These are phyloP conservation scores for Fusarium pilosicola DNA, from an alignment of 2,329 filamentous ascomycete species.

Conservation along the genomic window DNA sequence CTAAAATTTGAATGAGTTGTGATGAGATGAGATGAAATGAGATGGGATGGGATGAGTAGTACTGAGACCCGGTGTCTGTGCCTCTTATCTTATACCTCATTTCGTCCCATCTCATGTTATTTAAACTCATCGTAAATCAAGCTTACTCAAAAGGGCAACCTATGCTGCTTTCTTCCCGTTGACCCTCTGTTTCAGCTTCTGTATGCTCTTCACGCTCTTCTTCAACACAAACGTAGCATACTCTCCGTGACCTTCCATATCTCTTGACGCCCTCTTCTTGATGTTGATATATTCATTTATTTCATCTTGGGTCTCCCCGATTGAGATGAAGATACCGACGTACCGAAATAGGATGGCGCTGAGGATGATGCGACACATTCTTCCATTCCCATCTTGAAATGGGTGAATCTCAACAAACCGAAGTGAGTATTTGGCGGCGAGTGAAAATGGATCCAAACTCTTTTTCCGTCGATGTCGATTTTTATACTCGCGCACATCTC, in stretches of 20 bases:
- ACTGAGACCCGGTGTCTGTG: rapidly evolving
- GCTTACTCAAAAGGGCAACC: rapidly evolving
- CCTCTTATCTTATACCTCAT: background rate
- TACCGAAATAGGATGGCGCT: conserved; percentile 50
- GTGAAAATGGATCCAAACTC: conserved; percentile 44
- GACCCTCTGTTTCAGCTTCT: conserved; percentile 39
- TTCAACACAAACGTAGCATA: conserved; percentile 42
- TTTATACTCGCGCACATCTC: conserved; percentile 40
- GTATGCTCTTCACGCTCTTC: conserved; percentile 8
- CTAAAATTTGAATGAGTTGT: background rate
- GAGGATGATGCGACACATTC: conserved; percentile 51
- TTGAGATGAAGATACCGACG: conserved; percentile 31
- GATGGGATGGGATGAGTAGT: background rate
- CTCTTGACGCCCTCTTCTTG: conserved; percentile 34
- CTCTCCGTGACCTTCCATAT: conserved; percentile 44
- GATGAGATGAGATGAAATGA: background rate
- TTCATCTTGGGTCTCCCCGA: conserved; percentile 38
- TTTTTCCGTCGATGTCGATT: conserved; percentile 19
- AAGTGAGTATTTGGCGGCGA: conserved; percentile 44
- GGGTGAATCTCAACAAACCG: conserved; percentile 52
- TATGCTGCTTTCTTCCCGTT: conserved; percentile 7
- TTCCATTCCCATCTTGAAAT: conserved; percentile 53
- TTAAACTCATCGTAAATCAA: rapidly evolving
- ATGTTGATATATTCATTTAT: conserved; percentile 37
- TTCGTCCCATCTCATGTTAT: background rate